Percentiles rank a stretch among this genome's conserved stretches.
These are phyloP conservation scores for Penicillium manginii DNA, from an alignment of 495 filamentous ascomycete species.

Conservation along the genomic window DNA sequence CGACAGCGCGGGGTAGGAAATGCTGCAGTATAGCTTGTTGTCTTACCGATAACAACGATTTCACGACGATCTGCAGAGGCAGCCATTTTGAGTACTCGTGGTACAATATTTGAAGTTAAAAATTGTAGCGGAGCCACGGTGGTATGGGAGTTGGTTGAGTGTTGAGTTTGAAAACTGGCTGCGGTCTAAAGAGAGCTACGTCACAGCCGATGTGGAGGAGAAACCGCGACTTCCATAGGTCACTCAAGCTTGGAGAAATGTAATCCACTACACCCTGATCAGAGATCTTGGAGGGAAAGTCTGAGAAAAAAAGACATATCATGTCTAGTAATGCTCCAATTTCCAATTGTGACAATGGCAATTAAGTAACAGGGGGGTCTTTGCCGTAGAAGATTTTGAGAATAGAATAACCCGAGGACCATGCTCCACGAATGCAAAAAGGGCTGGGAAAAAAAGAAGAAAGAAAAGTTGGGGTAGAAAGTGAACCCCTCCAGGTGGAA, in stretches of 20 bases:
- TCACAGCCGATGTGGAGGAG: slow-evolving; percentile 22
- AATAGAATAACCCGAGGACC: slow-evolving; percentile 16
- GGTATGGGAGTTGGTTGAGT: slow-evolving; percentile 8
- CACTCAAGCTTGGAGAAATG: background rate
- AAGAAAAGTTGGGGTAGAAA: slow-evolving; percentile 6
- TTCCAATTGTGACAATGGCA: slow-evolving; percentile 10
- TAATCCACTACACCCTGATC: background rate
- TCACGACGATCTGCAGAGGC: slow-evolving; percentile 51
- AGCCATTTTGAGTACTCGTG: slow-evolving; percentile 37
- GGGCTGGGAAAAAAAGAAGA: slow-evolving; percentile 14
- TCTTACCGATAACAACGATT: slow-evolving; percentile 71
- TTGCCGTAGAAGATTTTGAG: slow-evolving; percentile 10
- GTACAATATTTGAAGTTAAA: slow-evolving; percentile 22
- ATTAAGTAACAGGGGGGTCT: slow-evolving; percentile 15
- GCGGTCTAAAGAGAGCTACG: slow-evolving; percentile 23
- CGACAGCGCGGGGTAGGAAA: slow-evolving; percentile 36
- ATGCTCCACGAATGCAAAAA: slow-evolving; percentile 35
- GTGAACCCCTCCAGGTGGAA: background rate
- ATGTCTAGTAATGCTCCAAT: slow-evolving; percentile 11
- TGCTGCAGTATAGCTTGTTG: slow-evolving; percentile 13
- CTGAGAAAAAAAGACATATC: background rate
- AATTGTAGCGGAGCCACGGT: slow-evolving; percentile 34
- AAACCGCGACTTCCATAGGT: background rate
- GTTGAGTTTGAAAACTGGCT: slow-evolving; percentile 1
- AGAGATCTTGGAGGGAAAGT: background rate